These are phyloP conservation scores for Aspergillus cristatus DNA, from an alignment of 495 filamentous ascomycete species.

Conservation along the genomic window DNA sequence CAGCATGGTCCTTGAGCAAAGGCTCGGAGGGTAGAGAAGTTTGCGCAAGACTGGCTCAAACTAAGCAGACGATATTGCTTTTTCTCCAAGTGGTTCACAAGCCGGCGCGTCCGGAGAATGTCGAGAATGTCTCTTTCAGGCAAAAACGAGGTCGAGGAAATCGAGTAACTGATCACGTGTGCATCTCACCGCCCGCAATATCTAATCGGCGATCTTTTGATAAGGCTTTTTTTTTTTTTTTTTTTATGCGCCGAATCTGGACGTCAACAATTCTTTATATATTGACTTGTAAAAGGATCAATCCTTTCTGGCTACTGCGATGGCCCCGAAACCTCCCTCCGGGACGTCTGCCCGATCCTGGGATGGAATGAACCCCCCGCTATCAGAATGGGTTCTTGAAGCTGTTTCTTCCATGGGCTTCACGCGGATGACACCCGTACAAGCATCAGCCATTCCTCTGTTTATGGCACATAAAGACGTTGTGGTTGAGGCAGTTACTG, in stretches of 20 bases:
- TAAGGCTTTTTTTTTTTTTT: conserved; percentile 4
- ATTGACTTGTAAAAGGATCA: neutral
- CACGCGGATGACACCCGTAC: conserved; percentile 82
- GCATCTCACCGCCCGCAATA: conserved; percentile 13
- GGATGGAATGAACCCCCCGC: conserved; percentile 63
- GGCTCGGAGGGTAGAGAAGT: too few relatives aligned
- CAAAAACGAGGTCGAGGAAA: too few relatives aligned
- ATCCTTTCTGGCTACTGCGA: conserved; percentile 4
- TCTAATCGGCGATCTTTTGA: conserved; percentile 14
- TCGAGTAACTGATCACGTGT: conserved; percentile 7
- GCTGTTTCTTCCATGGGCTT: conserved; percentile 81
- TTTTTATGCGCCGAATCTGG: neutral
- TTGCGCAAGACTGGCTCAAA: too few relatives aligned
- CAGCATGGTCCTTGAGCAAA: conserved; percentile 1
- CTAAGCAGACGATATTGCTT: too few relatives aligned
- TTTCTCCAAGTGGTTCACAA: neutral
- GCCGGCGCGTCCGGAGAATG: too few relatives aligned
- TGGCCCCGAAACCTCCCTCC: conserved; percentile 32
- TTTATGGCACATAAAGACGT: conserved; percentile 94
- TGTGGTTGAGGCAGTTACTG: conserved; percentile 93
- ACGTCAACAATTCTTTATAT: too few relatives aligned
- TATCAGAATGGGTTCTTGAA: conserved; percentile 88
- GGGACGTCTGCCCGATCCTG: conserved; percentile 52
- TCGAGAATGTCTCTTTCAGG: conserved; percentile 2
- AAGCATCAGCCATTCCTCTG: conserved; percentile 85